Evolutionary conservation across 192 early-diverging fungal genomes (phyloP), one percentile per base, ranked within the genome.

Genomic region (Linnemannia elongata): DNA sequence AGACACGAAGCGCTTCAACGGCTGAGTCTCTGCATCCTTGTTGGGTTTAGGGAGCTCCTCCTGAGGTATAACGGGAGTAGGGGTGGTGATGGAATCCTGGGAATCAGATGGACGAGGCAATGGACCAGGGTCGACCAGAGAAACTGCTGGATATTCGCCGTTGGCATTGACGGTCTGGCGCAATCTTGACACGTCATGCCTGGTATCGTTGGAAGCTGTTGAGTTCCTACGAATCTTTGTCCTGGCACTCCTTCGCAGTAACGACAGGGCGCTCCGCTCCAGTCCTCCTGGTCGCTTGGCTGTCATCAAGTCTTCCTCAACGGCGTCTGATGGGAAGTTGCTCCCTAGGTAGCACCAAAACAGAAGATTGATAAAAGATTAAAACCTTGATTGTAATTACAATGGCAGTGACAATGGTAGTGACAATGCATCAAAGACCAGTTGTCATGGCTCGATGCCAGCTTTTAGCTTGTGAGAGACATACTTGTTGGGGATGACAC

Each of bases 141-240:
- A 81, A 0, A 87, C 79, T 15, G 85, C 75, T 5, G 75, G 57
- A 36, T 87, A 81, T 45, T 87, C 85, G 27, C 85, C 85, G 35
- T 78, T 75, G 35, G 76, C 55, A 71, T 81, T 74, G 9, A 78
- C 6, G 10, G 47, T 87, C 33, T 81, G 76, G 36, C 85, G 80
- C 22, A 87, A 49, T 35, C 85, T 79, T 38, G 85, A 87, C 3
- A 78, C 76, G 44, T 81, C 80, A 27, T 42, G 66, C 42, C 80
- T 81, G 38, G 80, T 63, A 27, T 87, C 85, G 27, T 87, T 87
- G 10, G 84, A 87, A 3, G 85, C 85, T 30, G 87, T 82, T 6
- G 92, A 91, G 71, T 92, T 92, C 49, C 92, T 76, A 44, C 91
- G 90, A 68, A 92, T 88, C 49, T 91, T 92, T 33, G 88, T 92